Evolutionary conservation across 1,284 basidiomycete genomes (phyloP), one percentile per base, ranked within the genome.

Genomic region (Tremellales sp.): DNA sequence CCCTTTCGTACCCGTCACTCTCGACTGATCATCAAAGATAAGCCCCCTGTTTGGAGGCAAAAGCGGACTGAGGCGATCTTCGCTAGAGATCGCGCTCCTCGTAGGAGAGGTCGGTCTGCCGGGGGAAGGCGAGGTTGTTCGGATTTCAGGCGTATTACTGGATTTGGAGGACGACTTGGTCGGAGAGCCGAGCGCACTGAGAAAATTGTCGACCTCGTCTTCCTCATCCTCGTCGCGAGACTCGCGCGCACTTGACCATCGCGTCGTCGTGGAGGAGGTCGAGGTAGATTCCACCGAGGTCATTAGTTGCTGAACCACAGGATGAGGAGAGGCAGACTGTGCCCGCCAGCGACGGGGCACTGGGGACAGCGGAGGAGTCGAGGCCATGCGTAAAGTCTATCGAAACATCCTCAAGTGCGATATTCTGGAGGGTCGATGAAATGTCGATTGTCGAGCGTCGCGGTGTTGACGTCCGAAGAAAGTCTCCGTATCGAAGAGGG

Each of bases 291-390:
- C 32, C 7, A 31, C 32, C 8, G 31, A 27, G 21, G 14, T 38
- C 7, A 39, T 53, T 24, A 58, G 45, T 1, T 48, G 33, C 35
- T 58, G 59, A 13, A 66, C 60, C 36, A 61, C 53, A 4, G 61
- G 58, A 25, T 63, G 63, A 4, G 56, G 52, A 16, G 52, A 29
- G 24, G 54, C 54, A 7, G 43, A 29, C 10, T 56, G 47, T 13
- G 58, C 45, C 9, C 58, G 53, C 61, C 64, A 65, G 45, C 66
- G 56, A 18, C 58, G 61, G 18, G 67, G 67, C 8, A 55, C 56
- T 7, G 67, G 67, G 38, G 64, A 66, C 26, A 70, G 52, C 33
- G 67, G 67, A 35, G 66, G 63, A 27, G 63, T n/a, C n/a, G n/a
- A n/a, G n/a, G n/a, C n/a, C n/a, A n/a, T n/a, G n/a, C n/a, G n/a